These are phyloP conservation scores for Fremontodendron californicum DNA, from an alignment of 345 rosid genomes.

Conservation along the genomic window DNA sequence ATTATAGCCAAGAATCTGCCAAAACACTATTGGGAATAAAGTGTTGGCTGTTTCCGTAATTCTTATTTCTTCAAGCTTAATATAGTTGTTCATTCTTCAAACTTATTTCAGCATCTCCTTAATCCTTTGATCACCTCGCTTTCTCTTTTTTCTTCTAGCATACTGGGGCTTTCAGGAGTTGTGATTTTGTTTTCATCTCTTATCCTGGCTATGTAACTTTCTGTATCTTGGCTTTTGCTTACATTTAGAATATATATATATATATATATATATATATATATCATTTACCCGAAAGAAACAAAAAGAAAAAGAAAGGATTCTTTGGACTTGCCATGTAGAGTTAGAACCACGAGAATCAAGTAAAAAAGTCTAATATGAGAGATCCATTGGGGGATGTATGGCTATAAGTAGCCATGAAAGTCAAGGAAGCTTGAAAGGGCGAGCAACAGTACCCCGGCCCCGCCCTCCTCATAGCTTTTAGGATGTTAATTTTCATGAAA, in stretches of 20 bases:
- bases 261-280: too few relatives aligned
- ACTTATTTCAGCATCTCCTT: neutral
- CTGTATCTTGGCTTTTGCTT: neutral
- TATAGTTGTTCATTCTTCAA: slow-evolving; percentile 7
- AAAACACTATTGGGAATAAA: slow-evolving; percentile 24
- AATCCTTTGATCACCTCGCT: neutral
- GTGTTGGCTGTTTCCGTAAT: slow-evolving; percentile 10
- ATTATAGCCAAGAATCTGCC: too few relatives aligned
- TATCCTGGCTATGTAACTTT: neutral
- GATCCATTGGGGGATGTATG: too few relatives aligned
- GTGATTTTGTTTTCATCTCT: neutral
- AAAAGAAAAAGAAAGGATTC: too few relatives aligned
- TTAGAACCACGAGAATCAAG: too few relatives aligned
- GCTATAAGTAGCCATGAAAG: too few relatives aligned
- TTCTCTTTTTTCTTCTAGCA: neutral
- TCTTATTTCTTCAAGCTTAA: neutral
- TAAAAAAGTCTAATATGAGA: too few relatives aligned
- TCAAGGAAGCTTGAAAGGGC: too few relatives aligned
- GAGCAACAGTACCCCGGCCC: too few relatives aligned
- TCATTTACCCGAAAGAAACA: too few relatives aligned
- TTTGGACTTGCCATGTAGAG: neutral
- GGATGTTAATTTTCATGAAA: too few relatives aligned
- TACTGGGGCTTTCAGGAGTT: neutral
- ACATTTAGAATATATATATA: neutral
- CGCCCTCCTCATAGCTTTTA: too few relatives aligned